Conservation (phyloP, 495 filamentous ascomycete genomes). For the Aspergillus cristatus region DNA sequence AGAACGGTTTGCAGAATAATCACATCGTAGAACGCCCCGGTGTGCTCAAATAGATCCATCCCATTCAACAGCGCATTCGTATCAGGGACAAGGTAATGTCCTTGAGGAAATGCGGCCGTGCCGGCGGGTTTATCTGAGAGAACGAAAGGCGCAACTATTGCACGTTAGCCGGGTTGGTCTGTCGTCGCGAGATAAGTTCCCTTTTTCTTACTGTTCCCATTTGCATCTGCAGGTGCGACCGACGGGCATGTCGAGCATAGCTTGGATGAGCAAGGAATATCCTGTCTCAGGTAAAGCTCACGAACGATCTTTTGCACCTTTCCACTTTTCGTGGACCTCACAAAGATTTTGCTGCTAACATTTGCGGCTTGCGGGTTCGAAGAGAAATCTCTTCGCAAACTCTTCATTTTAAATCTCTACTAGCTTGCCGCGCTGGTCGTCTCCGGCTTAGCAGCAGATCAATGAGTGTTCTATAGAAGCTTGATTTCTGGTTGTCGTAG, state of each 20-base stretch:
- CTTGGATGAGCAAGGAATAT: constrained; percentile 94
- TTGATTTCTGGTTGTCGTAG: neutral
- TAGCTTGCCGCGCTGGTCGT: constrained; percentile 9
- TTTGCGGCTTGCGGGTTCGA: constrained; percentile 62
- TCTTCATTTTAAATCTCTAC: constrained; percentile 60
- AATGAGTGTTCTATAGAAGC: constrained; percentile 11
- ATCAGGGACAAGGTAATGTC: constrained; percentile 92
- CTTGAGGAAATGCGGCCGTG: constrained; percentile 68
- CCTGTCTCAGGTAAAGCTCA: constrained; percentile 88
- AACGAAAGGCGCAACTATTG: constrained; percentile 65
- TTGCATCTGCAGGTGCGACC: constrained; percentile 65
- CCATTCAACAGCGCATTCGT: constrained; percentile 93
- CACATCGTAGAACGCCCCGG: constrained; percentile 87
- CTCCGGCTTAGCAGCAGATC: constrained; percentile 9
- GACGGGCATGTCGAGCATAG: constrained; percentile 67
- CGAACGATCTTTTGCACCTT: constrained; percentile 98
- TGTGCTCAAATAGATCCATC: constrained; percentile 93
- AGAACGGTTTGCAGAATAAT: constrained; percentile 91
- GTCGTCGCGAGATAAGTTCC: too few relatives aligned
- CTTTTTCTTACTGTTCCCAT: constrained; percentile 57
- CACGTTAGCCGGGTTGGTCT: constrained; percentile 15
- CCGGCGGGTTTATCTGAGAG: constrained; percentile 81
- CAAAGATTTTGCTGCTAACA: constrained; percentile 86
- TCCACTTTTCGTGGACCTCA: constrained; percentile 84
- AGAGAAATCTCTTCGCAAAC: constrained; percentile 66